phyloP scores from a whole-genome alignment of 1,284 basidiomycete genomes.

The Tylopilus sp. region DNA sequence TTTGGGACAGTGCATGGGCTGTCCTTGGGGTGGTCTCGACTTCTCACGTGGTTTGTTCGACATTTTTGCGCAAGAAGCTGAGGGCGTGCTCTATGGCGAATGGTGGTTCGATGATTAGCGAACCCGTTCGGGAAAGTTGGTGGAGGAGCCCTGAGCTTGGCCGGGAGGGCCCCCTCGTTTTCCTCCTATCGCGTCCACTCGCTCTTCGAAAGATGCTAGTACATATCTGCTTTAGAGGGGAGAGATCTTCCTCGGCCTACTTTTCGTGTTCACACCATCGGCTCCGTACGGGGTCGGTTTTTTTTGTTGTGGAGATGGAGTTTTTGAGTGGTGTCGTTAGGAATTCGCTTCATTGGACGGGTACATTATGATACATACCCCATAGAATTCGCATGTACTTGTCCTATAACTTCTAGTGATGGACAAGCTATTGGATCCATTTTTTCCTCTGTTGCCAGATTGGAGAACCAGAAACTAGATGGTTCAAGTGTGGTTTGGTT shows the following conservation, averaged over 20 bases:
- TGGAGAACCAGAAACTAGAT: background rate
- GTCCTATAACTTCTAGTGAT: background rate
- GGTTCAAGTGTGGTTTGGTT: too few species aligned
- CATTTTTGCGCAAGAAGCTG: conserved; percentile 44
- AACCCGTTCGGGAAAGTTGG: background rate
- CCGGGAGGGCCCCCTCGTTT: background rate
- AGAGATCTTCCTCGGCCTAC: background rate
- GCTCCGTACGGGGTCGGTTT: background rate
- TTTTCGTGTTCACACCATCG: conserved; percentile 4
- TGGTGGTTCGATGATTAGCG: conserved; percentile 48
- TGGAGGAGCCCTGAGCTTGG: background rate
- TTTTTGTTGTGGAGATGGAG: background rate
- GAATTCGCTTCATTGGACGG: background rate
- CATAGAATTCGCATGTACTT: background rate
- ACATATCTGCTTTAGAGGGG: background rate
- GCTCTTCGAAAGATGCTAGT: background rate
- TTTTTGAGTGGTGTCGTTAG: background rate
- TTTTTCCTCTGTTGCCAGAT: background rate
- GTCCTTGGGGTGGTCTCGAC: conserved; percentile 74
- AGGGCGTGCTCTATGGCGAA: conserved; percentile 53
- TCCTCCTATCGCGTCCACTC: background rate
- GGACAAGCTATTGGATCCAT: background rate
- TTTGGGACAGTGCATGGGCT: conserved; percentile 58
- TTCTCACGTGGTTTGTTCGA: conserved; percentile 74
- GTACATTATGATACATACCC: background rate